phyloP scores from a whole-genome alignment of 1,284 basidiomycete genomes.

The Sparassis latifolia region DNA sequence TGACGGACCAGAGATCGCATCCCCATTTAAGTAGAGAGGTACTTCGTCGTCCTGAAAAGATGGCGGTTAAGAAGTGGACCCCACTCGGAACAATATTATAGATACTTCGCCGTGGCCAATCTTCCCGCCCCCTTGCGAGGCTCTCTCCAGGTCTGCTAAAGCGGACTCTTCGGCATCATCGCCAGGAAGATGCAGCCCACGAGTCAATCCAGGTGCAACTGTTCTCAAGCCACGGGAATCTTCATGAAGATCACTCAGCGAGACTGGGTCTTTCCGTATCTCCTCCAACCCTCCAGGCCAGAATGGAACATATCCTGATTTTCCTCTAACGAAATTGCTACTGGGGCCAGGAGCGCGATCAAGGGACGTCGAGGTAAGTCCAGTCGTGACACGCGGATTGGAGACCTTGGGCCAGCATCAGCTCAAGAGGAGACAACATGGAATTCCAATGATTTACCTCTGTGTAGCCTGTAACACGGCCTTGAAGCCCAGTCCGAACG shows the following conservation, averaged over 20 bases:
- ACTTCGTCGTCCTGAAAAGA: neutral
- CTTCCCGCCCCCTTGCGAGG: neutral
- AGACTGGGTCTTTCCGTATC: conserved; percentile 32
- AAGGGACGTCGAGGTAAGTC: conserved; percentile 78
- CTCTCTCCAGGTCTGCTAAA: conserved; percentile 25
- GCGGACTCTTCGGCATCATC: conserved; percentile 43
- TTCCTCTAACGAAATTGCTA: conserved; percentile 86
- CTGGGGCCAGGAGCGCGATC: conserved; percentile 75
- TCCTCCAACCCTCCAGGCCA: conserved; percentile 84
- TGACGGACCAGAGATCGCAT: conserved; percentile 14
- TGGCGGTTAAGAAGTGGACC: no score
- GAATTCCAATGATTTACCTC: conserved; percentile 41
- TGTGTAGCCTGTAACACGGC: conserved; percentile 73
- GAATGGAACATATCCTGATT: conserved; percentile 89
- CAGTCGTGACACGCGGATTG: conserved; percentile 44
- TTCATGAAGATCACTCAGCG: conserved; percentile 27
- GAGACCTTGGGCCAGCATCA: conserved; percentile 33
- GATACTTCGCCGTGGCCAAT: no score
- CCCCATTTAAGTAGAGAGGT: conserved; percentile 4
- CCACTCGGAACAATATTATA: no score
- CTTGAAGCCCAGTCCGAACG: conserved; percentile 72
- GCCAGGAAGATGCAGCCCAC: conserved; percentile 63
- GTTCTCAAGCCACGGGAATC: conserved; percentile 44
- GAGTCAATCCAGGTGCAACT: conserved; percentile 54
- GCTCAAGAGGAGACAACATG: neutral